Evolutionary conservation across 208 protist species (phyloP), one percentile per base, ranked within the genome.

Genomic region (Herpetomonas tarakana): DNA sequence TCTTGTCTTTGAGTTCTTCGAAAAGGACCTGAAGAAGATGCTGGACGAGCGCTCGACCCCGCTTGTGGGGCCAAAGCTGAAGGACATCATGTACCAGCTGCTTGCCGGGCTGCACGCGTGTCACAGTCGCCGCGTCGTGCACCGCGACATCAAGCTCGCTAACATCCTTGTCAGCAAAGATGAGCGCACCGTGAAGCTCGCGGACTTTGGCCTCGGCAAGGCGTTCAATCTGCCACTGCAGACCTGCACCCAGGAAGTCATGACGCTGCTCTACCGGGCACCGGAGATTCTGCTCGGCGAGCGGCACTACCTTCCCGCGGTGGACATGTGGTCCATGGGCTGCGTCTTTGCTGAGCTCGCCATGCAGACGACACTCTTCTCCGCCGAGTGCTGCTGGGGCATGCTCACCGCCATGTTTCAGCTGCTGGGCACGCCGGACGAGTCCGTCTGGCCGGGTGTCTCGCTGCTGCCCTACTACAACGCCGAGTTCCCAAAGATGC

Each of bases 1-100:
- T 14, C 79, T 99, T n/a, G 96, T 99, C 3, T 99, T 99, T 65
- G 98, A 99, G 78, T 98, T 91, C 67, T 76, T 98, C 30, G 92
- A 98, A 18, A 86, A 98, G 71, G 98, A 99, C 64, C 72, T 99
- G 67, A 97, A 98, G 58, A 86, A 88, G 21, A 83, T 98, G 47
- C 59, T 98, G 6, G 93, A 98, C 26, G 59, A 76, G 6, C 86
- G 81, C 35, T 19, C 44, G 12, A 91, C 78, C 11, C 77, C 83
- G 18, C 45, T 92, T 1, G 26, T 90, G 3, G 80, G 74, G 11
- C 39, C 50, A 11, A 92, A 88, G 54, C 56, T 94, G 25, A 88
- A 82, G 46, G 19, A 64, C 27, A 83, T 93, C 52, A 83, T 92
- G 68, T 92, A 81, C 57, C 87, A 96, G 62, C 65, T 97, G 9